Percentiles rank a stretch among this genome's conserved stretches.
Conservation (phyloP, 2,329 filamentous ascomycete species). For the Pezicula carpinea region DNA sequence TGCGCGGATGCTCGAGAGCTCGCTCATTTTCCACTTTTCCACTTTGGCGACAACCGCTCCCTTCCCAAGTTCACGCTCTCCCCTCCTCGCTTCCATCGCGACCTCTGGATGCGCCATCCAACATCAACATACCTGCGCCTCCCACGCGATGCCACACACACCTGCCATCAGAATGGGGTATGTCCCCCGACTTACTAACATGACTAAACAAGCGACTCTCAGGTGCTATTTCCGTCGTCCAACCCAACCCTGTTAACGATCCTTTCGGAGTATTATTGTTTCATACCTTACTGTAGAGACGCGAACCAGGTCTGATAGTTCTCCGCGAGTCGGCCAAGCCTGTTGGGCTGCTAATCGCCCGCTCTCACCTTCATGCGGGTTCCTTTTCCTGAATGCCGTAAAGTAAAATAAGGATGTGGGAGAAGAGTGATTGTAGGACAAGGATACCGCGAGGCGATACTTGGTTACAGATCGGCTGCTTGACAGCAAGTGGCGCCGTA, state of each 20-base stretch:
- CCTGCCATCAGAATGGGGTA: constrained; percentile 1
- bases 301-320: constrained; percentile 13
- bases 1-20: too few species aligned
- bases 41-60: too few species aligned
- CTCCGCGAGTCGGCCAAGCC: constrained; percentile 12
- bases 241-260: constrained; percentile 19
- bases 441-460: too few species aligned
- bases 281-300: constrained; percentile 22
- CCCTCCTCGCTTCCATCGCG: not conserved
- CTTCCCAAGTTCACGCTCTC: too few species aligned
- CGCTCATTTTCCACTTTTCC: too few species aligned
- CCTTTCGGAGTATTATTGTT: constrained; percentile 23
- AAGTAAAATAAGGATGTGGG: too few species aligned
- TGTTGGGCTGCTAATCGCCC: constrained; percentile 7
- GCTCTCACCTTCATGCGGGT: constrained; percentile 9
- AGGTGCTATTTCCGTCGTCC: constrained; percentile 14
- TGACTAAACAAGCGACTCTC: constrained; percentile 5
- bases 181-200: constrained; percentile 1
- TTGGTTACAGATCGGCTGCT: too few species aligned
- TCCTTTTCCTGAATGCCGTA: too few species aligned
- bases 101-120: not conserved
- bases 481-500: too few species aligned
- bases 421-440: too few species aligned
- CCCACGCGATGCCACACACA: not conserved
- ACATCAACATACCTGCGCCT: constrained; percentile 1